Percentiles rank a stretch among this genome's conserved stretches.
These are phyloP conservation scores for Aspergillus melleus DNA, from an alignment of 2,329 filamentous ascomycete genomes.

Conservation along the genomic window DNA sequence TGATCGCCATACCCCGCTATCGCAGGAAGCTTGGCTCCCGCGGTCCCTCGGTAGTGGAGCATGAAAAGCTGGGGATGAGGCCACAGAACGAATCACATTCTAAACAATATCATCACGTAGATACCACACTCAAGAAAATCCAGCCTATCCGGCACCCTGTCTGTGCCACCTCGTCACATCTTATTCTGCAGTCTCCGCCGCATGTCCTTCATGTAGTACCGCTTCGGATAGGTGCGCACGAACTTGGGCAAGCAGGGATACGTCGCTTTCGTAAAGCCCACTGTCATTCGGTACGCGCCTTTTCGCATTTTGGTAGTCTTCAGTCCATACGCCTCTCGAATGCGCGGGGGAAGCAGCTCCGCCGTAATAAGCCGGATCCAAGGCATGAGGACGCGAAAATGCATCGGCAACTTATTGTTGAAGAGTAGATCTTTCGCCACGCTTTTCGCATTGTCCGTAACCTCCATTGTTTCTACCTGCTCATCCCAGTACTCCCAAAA, in stretches of 20 bases:
- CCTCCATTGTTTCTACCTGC: slow-evolving; percentile 33
- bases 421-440: slow-evolving; percentile 31
- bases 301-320: slow-evolving; percentile 21
- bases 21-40: slow-evolving; percentile 7
- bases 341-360: slow-evolving; percentile 28
- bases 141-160: neutral
- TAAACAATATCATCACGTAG: neutral
- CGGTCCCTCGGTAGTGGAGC: slow-evolving; percentile 3
- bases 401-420: slow-evolving; percentile 28
- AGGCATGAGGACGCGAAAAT: slow-evolving; percentile 26
- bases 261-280: slow-evolving; percentile 19
- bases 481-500: slow-evolving; percentile 43
- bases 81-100: neutral
- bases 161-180: neutral
- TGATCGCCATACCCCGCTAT: slow-evolving; percentile 3
- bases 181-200: slow-evolving; percentile 16
- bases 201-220: slow-evolving; percentile 36
- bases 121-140: neutral
- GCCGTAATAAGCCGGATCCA: slow-evolving; percentile 29
- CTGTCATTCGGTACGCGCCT: slow-evolving; percentile 18
- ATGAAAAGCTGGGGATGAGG: neutral
- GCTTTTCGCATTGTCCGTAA: slow-evolving; percentile 31
- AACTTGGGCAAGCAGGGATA: slow-evolving; percentile 28
- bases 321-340: slow-evolving; percentile 30
- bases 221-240: slow-evolving; percentile 27